Conservation (phyloP, 2,329 filamentous ascomycete species). For the Aspergillus novoparasiticus region DNA sequence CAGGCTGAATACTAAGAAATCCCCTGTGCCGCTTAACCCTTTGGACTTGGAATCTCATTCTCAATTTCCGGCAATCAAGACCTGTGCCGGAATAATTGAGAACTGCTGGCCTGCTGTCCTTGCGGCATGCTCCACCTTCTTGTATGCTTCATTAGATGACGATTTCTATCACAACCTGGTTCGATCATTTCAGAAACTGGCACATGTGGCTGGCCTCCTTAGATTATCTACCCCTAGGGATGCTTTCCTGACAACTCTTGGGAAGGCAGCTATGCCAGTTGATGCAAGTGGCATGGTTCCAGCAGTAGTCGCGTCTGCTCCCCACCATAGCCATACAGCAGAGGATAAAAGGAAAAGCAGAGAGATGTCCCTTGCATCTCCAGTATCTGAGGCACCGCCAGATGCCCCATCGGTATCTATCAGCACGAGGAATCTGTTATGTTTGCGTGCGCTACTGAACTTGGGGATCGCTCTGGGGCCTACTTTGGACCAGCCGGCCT, state of each 20-base stretch:
- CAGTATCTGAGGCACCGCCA: slow-evolving; percentile 30
- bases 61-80: slow-evolving; percentile 69
- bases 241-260: slow-evolving; percentile 90
- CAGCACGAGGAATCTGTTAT: slow-evolving; percentile 87
- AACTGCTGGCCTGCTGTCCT: slow-evolving; percentile 95
- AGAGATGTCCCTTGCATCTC: slow-evolving; percentile 29
- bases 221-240: slow-evolving; percentile 84
- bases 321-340: slow-evolving; percentile 23
- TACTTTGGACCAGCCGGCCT: slow-evolving; percentile 74
- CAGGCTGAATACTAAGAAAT: slow-evolving; percentile 28
- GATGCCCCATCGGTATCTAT: slow-evolving; percentile 59
- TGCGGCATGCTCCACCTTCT: slow-evolving; percentile 91
- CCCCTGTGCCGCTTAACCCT: slow-evolving; percentile 73
- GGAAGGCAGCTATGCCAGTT: slow-evolving; percentile 88
- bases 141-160: slow-evolving; percentile 87
- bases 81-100: slow-evolving; percentile 80
- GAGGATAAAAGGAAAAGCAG: slow-evolving; percentile 36
- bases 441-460: slow-evolving; percentile 88
- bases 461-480: slow-evolving; percentile 92
- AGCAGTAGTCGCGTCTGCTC: slow-evolving; percentile 19
- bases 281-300: slow-evolving; percentile 51
- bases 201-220: slow-evolving; percentile 88
- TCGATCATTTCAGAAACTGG: slow-evolving; percentile 89
- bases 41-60: slow-evolving; percentile 73
- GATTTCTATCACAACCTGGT: slow-evolving; percentile 94